Evolutionary conservation across 2,329 filamentous ascomycete species (phyloP), one percentile per base, ranked within the genome.

Genomic region (Phyllosticta citrichinensis): DNA sequence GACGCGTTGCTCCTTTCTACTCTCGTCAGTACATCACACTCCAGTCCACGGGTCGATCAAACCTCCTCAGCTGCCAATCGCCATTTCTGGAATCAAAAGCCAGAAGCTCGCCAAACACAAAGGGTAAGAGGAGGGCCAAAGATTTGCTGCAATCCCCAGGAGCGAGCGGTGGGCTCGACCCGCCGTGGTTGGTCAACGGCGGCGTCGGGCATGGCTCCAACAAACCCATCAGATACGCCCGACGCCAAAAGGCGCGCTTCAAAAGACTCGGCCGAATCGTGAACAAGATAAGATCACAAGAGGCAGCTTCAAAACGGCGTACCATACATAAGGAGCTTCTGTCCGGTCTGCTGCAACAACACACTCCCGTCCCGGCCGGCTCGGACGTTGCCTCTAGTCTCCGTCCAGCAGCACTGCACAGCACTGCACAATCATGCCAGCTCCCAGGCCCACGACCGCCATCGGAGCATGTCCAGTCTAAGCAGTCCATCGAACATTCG

Each of bases 11-110:
- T 73, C 68, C 67, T 68, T 71, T 58, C 77, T 64, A 30, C 70
- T 67, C 56, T 72, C 66, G 11, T 87, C 87, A 57, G 83, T 84
- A 87, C 87, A 91, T 67, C 88, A 79, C 3, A 86, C 82, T 1
- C 84, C 85, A 0, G 87, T 91, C 87, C 87, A 91, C 0, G 88
- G 86, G 57, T 88, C 87, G 24, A 91, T 80, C 52, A 92, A 73
- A 63, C 84, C 88, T 70, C 91, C 87, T 59, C 82, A 8, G 27
- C 79, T 57, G 81, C 78, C 24, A 19, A 54, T 56, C 27, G 55
- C 84, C 82, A 71, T 88, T 84, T 55, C 84, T 80, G 56, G 83
- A 79, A 53, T 82, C 85, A 88, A 14, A 89, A 79, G 63, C 87
- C 85, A 50, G 92, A 79, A 92, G 79, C 69, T 89, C 86, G 5